Percentiles rank a stretch among this genome's conserved stretches.
Evolutionary conservation across 1,284 basidiomycete species (phyloP).

Genomic region (Tilletiaria anomala): DNA sequence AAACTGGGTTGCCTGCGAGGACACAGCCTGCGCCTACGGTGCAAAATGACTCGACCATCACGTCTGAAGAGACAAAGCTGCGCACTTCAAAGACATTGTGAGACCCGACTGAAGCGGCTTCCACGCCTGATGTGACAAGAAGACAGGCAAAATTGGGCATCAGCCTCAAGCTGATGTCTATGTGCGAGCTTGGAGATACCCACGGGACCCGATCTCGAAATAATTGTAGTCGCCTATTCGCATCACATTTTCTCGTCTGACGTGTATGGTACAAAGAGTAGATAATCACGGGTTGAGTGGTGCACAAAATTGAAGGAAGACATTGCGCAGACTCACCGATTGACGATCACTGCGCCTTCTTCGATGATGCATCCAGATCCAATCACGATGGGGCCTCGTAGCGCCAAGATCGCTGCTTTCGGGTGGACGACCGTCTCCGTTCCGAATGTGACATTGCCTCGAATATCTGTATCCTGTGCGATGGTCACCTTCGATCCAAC

Average conservation of each 20-base stretch:
- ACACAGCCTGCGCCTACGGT: slow-evolving; percentile 60
- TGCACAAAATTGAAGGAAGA: background rate
- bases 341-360: slow-evolving; percentile 72
- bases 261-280: slow-evolving; percentile 2
- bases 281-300: background rate
- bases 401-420: slow-evolving; percentile 73
- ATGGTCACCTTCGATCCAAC: background rate
- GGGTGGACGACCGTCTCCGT: slow-evolving; percentile 71
- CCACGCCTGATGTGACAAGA: slow-evolving; percentile 50
- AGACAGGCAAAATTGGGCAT: background rate
- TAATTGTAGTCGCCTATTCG: slow-evolving; percentile 78
- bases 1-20: slow-evolving; percentile 10
- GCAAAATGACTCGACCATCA: slow-evolving; percentile 63
- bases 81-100: slow-evolving; percentile 71
- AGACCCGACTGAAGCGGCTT: slow-evolving; percentile 64
- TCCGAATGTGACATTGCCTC: background rate
- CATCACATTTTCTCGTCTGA: slow-evolving; percentile 46
- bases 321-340: slow-evolving; percentile 53
- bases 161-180: no score
- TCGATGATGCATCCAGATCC: slow-evolving; percentile 80
- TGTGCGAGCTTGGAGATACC: slow-evolving; percentile 36
- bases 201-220: slow-evolving; percentile 80
- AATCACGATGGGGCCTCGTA: slow-evolving; percentile 70
- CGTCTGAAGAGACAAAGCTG: slow-evolving; percentile 60
- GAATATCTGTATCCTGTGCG: background rate